Percentiles rank a stretch among this genome's conserved stretches.
Evolutionary conservation across 306 rosid genomes (phyloP).

Genomic region (Inga oerstediana): DNA sequence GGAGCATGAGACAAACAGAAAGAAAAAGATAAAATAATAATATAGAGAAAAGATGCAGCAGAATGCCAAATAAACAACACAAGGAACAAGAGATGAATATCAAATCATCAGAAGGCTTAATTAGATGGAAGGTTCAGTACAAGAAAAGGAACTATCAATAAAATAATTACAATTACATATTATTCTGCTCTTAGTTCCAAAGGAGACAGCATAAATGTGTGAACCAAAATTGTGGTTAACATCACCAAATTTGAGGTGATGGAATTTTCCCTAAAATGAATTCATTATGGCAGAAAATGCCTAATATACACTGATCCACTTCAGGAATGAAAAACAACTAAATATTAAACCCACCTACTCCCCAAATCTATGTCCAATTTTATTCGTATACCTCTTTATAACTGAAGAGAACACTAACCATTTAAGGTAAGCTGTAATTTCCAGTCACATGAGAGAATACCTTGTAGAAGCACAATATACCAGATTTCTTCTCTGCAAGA

Average conservation of each 20-base stretch:
- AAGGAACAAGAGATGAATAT: slow-evolving; percentile 21
- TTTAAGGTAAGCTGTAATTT: slow-evolving; percentile 18
- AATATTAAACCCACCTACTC: slow-evolving; percentile 3
- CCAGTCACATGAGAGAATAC: slow-evolving; percentile 46
- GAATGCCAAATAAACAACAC: slow-evolving; percentile 19
- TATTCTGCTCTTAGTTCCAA: neutral
- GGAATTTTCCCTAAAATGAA: slow-evolving; percentile 24
- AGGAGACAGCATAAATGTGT: slow-evolving; percentile 1
- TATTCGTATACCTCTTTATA: slow-evolving; percentile 17
- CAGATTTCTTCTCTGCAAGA: slow-evolving; percentile 88
- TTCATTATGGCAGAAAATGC: slow-evolving; percentile 24
- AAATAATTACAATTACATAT: neutral
- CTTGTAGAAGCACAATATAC: slow-evolving; percentile 99
- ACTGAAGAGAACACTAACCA: slow-evolving; percentile 22
- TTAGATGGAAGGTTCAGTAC: neutral
- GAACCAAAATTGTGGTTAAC: slow-evolving; percentile 5
- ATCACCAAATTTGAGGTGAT: slow-evolving; percentile 18
- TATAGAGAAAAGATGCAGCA: slow-evolving; percentile 24
- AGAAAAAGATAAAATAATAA: neutral
- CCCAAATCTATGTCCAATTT: slow-evolving; percentile 18
- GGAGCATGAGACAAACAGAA: slow-evolving; percentile 2
- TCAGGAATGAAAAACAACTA: neutral
- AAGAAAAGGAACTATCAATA: slow-evolving; percentile 26
- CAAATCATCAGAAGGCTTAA: slow-evolving; percentile 11
- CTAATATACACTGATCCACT: neutral